Base-by-base conservation (phyloP, 768 basidiomycete species). In the Amanita polypyramis region DNA sequence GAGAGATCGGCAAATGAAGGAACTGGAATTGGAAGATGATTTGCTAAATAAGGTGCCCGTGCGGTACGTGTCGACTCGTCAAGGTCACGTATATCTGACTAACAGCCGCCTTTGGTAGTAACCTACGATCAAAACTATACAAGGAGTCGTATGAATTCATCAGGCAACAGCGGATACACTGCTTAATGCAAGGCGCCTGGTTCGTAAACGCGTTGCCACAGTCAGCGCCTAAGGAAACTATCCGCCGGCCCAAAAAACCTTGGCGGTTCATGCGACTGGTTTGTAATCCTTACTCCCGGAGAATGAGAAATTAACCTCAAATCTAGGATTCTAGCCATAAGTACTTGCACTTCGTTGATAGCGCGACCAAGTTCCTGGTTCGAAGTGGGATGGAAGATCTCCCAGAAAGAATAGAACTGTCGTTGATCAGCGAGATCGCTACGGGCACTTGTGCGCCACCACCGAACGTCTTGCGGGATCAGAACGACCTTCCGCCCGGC, bases 61-160 rank as follows among this genome's bases (percentile, higher is more conserved):
- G 23, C 73, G 90, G 91, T 92, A 9, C 33, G 39, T 43, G 14
- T 35, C 50, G 35, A 19, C 7, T 47, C 34, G 21, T 15, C 40
- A 32, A 29, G n/a, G 17, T 39, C 41, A 45, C 11, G 34, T 40
- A 10, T 38, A 37, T 35, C 21, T 21, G 14, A 15, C 54, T 45
- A 57, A 30, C 29, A 20, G 6, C 33, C 30, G 44, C 34, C 29
- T 36, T 42, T 6, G 47, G n/a, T 56, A 93, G 90, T 47, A 91
- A 87, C 60, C 67, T 96, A 37, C 80, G 89, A 15, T 80, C 80
- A 36, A 88, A 89, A 54, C 70, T 96, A 17, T 87, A 87, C 70
- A 89, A 81, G 58, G 92, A 96, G 60, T 91, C 88, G 11, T 89
- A 79, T 54, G 88, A 91, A 58, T 94, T 93, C 57, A 86, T 96